phyloP scores from a whole-genome alignment of 2,329 filamentous ascomycete species.

The Trichoderma asperellum region DNA sequence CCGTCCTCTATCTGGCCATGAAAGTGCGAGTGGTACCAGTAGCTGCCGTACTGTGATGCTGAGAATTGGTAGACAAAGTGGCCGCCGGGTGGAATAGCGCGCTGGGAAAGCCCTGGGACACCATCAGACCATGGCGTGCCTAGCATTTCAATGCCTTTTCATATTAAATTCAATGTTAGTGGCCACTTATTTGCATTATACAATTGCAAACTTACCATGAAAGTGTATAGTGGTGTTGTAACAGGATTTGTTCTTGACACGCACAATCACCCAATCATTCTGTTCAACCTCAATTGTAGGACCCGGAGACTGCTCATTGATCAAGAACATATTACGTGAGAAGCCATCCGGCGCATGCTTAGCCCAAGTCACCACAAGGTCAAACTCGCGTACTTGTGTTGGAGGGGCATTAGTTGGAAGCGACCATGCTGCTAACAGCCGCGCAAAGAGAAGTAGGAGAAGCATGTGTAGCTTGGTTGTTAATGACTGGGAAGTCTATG shows the following conservation, averaged over 20 bases:
- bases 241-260: slow-evolving; percentile 52
- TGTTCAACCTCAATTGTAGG: slow-evolving; percentile 59
- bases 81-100: slow-evolving; percentile 52
- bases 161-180: background rate
- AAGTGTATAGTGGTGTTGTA: slow-evolving; percentile 55
- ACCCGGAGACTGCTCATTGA: slow-evolving; percentile 66
- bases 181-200: background rate
- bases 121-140: slow-evolving; percentile 64
- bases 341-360: slow-evolving; percentile 50
- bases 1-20: slow-evolving; percentile 63
- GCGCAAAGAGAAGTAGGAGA: background rate
- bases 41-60: slow-evolving; percentile 61
- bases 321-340: slow-evolving; percentile 50
- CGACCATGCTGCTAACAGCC: slow-evolving; percentile 2
- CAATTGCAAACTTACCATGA: slow-evolving; percentile 44
- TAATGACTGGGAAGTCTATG: background rate
- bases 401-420: background rate
- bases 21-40: slow-evolving; percentile 65
- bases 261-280: slow-evolving; percentile 53
- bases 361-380: slow-evolving; percentile 44
- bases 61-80: slow-evolving; percentile 58
- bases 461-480: background rate
- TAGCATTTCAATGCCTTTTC: slow-evolving; percentile 51
- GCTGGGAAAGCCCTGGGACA: slow-evolving; percentile 60
- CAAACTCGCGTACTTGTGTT: slow-evolving; percentile 31